Evolutionary conservation across 768 basidiomycete genomes (phyloP).

Genomic region (Cyclocybe cylindracea): DNA sequence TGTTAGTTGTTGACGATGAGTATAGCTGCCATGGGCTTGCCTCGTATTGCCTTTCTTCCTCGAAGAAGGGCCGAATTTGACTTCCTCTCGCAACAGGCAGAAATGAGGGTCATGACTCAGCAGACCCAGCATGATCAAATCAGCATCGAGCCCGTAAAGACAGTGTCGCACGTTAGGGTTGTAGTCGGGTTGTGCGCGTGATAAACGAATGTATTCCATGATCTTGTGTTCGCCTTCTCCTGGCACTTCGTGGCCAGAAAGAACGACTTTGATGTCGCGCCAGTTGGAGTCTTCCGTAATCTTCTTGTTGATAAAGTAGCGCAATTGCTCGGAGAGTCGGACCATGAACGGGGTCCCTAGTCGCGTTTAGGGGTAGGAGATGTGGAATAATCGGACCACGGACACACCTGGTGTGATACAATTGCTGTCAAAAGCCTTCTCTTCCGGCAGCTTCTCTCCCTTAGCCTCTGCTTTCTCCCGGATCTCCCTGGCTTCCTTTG

Average conservation of each 20-base stretch:
- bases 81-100: constrained; percentile 95
- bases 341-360: constrained; percentile 95
- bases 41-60: constrained; percentile 69
- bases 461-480: constrained; percentile 84
- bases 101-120: constrained; percentile 99
- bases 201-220: constrained; percentile 97
- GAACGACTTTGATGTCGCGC: constrained; percentile 87
- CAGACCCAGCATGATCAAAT: constrained; percentile 96
- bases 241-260: constrained; percentile 97
- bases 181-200: constrained; percentile 94
- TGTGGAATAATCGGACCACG: background rate
- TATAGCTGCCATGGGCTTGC: constrained; percentile 19
- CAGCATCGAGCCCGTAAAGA: constrained; percentile 96
- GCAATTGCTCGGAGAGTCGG: constrained; percentile 85
- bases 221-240: constrained; percentile 99
- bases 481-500: constrained; percentile 87
- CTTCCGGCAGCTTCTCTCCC: constrained; percentile 88
- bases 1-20: constrained; percentile 21
- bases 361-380: background rate
- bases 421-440: constrained; percentile 98
- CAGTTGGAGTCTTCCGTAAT: constrained; percentile 96
- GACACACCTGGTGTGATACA: constrained; percentile 94
- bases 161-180: constrained; percentile 97
- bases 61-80: constrained; percentile 88
- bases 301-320: constrained; percentile 98